Conservation (phyloP, 2,329 filamentous ascomycete genomes). For the Microsporum audouinii region DNA sequence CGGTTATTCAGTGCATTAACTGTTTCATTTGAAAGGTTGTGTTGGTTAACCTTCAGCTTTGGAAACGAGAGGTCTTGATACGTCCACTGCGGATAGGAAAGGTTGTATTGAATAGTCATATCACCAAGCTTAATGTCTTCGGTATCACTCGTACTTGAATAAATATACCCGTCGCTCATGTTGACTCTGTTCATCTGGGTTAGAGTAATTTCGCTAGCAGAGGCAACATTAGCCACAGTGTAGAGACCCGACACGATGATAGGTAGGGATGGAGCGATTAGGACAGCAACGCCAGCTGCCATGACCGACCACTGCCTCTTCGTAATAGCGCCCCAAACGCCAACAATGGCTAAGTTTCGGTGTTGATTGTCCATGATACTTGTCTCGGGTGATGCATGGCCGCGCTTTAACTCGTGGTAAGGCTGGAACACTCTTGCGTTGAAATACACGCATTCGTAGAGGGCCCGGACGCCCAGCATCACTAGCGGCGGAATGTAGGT, state of each 20-base stretch:
- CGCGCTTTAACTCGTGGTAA: background rate
- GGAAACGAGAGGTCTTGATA: constrained; percentile 2
- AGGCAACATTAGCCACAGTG: background rate
- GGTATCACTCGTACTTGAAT: too few species aligned
- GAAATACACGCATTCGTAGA: background rate
- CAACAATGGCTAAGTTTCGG: background rate
- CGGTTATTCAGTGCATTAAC: background rate
- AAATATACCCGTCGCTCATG: too few species aligned
- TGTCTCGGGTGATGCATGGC: background rate
- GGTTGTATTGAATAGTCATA: background rate
- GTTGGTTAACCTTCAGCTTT: background rate
- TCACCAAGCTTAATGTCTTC: background rate
- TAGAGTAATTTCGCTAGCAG: background rate
- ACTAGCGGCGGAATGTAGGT: background rate
- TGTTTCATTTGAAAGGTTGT: background rate
- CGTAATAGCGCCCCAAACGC: background rate
- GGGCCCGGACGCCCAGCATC: background rate
- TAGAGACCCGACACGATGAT: background rate
- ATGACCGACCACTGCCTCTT: background rate
- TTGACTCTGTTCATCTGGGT: background rate
- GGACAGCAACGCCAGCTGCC: background rate
- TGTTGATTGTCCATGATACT: constrained; percentile 1
- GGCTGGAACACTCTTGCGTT: background rate
- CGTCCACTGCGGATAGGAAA: constrained; percentile 4
- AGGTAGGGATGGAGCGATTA: background rate